These are phyloP conservation scores for Cryoendolithus antarcticus DNA, from an alignment of 2,329 filamentous ascomycete species.

Conservation along the genomic window DNA sequence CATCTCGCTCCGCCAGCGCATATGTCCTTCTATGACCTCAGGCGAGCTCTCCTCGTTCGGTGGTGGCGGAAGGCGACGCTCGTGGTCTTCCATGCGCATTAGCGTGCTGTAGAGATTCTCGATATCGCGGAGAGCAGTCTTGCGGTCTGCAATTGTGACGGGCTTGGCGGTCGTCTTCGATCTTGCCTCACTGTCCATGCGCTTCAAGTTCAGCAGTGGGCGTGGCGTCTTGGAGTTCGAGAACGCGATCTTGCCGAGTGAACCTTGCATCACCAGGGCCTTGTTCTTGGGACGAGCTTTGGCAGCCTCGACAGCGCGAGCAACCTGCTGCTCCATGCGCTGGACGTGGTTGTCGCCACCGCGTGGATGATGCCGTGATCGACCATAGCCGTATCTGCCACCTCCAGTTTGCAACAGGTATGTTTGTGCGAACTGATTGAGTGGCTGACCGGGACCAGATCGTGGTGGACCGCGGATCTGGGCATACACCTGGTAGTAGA, in stretches of 20 bases:
- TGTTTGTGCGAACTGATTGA: slow-evolving; percentile 94
- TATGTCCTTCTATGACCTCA: slow-evolving; percentile 58
- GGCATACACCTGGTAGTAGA: slow-evolving; percentile 96
- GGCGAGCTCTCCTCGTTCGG: slow-evolving; percentile 52
- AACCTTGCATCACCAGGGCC: slow-evolving; percentile 90
- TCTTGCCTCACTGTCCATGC: slow-evolving; percentile 54
- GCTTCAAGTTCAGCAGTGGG: slow-evolving; percentile 87
- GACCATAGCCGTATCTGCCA: slow-evolving; percentile 60
- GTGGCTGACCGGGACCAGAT: slow-evolving; percentile 81
- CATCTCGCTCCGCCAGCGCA: slow-evolving; percentile 65
- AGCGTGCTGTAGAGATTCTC: slow-evolving; percentile 78
- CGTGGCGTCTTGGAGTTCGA: slow-evolving; percentile 97
- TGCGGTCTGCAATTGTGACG: slow-evolving; percentile 58
- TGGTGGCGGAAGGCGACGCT: slow-evolving; percentile 63
- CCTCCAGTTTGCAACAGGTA: slow-evolving; percentile 86
- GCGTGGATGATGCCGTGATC: slow-evolving; percentile 55
- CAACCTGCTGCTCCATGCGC: slow-evolving; percentile 98
- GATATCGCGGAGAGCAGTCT: slow-evolving; percentile 72
- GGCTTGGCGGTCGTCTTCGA: slow-evolving; percentile 31
- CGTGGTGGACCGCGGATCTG: slow-evolving; percentile 76
- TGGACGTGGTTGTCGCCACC: slow-evolving; percentile 95
- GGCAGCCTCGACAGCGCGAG: slow-evolving; percentile 89
- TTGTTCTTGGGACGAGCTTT: slow-evolving; percentile 98
- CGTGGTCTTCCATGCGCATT: slow-evolving; percentile 90
- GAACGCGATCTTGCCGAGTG: slow-evolving; percentile 94